Evolutionary conservation across 2,329 filamentous ascomycete genomes (phyloP), one percentile per base, ranked within the genome.

Genomic region (Dryadomyces quercus-mongolicae): DNA sequence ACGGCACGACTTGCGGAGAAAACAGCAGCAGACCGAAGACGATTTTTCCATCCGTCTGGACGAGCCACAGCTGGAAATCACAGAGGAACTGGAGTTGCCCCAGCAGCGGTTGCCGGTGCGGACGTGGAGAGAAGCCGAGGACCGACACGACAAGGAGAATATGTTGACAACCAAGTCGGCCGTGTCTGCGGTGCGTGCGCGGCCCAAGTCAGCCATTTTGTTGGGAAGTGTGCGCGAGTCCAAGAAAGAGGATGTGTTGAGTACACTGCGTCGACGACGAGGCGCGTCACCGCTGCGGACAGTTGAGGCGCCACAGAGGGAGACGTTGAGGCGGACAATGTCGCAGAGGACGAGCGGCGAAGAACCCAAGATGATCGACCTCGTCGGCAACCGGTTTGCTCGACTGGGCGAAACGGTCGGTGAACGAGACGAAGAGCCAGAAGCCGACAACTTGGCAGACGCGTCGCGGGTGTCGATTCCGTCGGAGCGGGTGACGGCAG

Each of bases 401-500:
- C 69, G 70, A 9, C 65, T 78, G 1, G 74, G 73, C 7, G 70
- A 66, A 1, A 51, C 45, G 12, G 45, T 12, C 47, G n/a, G 7
- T 20, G 34, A 42, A 44, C 36, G 3, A 44, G 20, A 9, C 12
- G 22, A 16, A 46, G 40, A 21, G 18, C 22, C 25, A n/a, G 25
- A 8, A 13, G 20, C 18, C 16, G 20, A 25, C 22, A 40, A 31
- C 20, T 20, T n/a, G 16, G 45, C 44, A 34, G 45, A 36, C n/a
- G 36, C n/a, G 4, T 69, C 72, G 5, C 72, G 71, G 55, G 70
- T 71, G 21, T 66, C 58, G 2, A 61, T 81, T 13, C 70, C 78
- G 9, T 72, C 75, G 3, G 74, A 77, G 51, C 70, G 79, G 38
- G 70, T 71, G 48, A 74, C 76, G 7, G 78, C 77, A 1, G 78